Base-by-base conservation (phyloP, 1,284 basidiomycete genomes). In the Papiliotrema flavescens region DNA sequence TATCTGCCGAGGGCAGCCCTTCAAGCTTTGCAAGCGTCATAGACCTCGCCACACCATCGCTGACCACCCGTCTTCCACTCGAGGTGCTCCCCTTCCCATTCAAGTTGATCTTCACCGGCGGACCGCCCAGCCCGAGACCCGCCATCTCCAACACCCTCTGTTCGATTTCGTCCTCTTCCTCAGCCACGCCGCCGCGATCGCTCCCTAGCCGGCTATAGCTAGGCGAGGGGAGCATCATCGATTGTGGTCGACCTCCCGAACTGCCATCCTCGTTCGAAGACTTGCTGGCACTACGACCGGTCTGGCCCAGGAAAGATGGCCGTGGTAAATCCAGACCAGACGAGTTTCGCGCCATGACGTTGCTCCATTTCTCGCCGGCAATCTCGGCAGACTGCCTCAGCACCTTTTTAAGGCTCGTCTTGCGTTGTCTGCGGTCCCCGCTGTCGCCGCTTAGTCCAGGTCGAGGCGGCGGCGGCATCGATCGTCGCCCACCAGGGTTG, bases 101-200 rank as follows among this genome's bases (percentile, higher is more conserved):
- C 9, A 43, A 34, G 46, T 17, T 37, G 17, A 13, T 24, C 28
- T 32, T 32, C 28, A 32, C 28, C 5, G 28, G 28, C 28, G 11
- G 28, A 32, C 11, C 28, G 2, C 63, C 61, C 4, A 63, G 22
- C 9, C 66, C 66, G 7, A 73, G 42, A 7, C 70, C 71, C 0
- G 68, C 68, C 73, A 75, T 75, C 54, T 72, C 70, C 26, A 68
- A 46, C 2, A 75, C 73, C 8, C 66, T 47, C 53, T 68, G 66
- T 58, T 70, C 73, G 43, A 75, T 73, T 40, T 70, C 69, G 1
- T 56, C 59, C 5, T 46, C 60, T 22, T 47, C 48, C 17, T 48
- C 53, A 32, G 50, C 42, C 53, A 57, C 50, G 17, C 49, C 54
- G 8, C 36, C 28, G n/a, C 54, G 34, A 34, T 55, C 51, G 23